Conservation (phyloP, 192 early-diverging fungal species). For the Pilaira anomala region DNA sequence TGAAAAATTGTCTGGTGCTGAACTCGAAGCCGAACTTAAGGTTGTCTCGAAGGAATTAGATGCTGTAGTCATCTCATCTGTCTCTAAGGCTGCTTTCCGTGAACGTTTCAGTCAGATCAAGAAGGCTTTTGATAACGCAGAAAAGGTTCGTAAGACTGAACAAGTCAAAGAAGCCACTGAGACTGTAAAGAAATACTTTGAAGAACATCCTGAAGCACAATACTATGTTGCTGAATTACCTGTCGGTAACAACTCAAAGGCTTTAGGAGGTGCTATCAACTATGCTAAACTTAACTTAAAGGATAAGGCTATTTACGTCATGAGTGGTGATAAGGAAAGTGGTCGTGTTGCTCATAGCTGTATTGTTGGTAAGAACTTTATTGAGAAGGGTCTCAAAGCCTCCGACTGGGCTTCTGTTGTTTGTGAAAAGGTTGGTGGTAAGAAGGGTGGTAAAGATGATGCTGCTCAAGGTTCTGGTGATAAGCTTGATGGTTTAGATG, state of each 20-base stretch:
- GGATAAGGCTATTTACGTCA: conserved; percentile 83
- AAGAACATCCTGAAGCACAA: conserved; percentile 54
- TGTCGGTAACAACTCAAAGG: conserved; percentile 82
- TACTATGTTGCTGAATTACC: conserved; percentile 60
- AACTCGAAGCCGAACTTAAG: conserved; percentile 80
- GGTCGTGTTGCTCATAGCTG: conserved; percentile 79
- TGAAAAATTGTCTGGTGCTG: conserved; percentile 50
- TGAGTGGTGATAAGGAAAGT: conserved; percentile 67
- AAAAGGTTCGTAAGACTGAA: conserved; percentile 84
- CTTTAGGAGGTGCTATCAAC: conserved; percentile 72
- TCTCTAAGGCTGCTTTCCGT: conserved; percentile 73
- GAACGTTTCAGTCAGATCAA: conserved; percentile 69
- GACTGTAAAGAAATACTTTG: conserved; percentile 69
- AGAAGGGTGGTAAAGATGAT: conserved; percentile 93
- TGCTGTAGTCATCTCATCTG: conserved; percentile 70
- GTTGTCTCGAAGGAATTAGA: conserved; percentile 77
- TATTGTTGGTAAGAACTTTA: conserved; percentile 74
- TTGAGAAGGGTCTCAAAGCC: conserved; percentile 82
- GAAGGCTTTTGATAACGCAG: conserved; percentile 82
- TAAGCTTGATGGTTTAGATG: conserved; percentile 58
- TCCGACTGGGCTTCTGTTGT: conserved; percentile 89
- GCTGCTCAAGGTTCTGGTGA: conserved; percentile 88
- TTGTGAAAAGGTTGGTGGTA: conserved; percentile 80
- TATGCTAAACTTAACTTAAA: conserved; percentile 72
- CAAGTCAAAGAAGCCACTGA: conserved; percentile 83